phyloP scores from a whole-genome alignment of 768 basidiomycete genomes.

The Kondoa malvinella region DNA sequence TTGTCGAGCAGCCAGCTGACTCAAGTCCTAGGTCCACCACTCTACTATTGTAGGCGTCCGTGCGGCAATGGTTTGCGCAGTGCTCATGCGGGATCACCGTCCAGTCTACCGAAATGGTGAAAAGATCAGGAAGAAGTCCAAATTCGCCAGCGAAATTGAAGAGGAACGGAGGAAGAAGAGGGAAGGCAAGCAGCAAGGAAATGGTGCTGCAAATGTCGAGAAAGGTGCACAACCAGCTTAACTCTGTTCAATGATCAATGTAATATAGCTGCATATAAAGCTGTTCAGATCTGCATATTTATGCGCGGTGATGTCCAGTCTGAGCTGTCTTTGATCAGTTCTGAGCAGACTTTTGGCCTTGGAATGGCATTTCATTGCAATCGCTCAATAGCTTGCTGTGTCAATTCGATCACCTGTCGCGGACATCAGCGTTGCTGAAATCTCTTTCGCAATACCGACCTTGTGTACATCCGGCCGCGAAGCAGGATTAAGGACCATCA shows the following conservation, averaged over 20 bases:
- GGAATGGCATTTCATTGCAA: too few relatives aligned
- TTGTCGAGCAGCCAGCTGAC: neutral
- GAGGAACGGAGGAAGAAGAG: constrained; percentile 5
- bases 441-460: constrained; percentile 35
- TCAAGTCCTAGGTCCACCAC: too few relatives aligned
- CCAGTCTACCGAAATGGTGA: constrained; percentile 8
- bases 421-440: neutral
- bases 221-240: neutral
- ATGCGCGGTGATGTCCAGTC: too few relatives aligned
- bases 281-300: too few relatives aligned
- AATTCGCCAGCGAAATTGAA: constrained; percentile 6
- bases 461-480: constrained; percentile 71
- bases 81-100: too few relatives aligned
- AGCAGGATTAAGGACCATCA: constrained; percentile 65
- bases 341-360: too few relatives aligned
- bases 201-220: neutral
- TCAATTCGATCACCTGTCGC: constrained; percentile 5
- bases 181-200: neutral
- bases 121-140: constrained; percentile 14
- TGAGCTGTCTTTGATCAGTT: too few relatives aligned
- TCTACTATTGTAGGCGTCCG: too few relatives aligned
- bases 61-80: too few relatives aligned
- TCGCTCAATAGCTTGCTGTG: constrained; percentile 9
- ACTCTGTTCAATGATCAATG: neutral
- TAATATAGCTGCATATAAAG: neutral